Conservation (phyloP, 2,329 filamentous ascomycete species). For the Talaromyces sp. region DNA sequence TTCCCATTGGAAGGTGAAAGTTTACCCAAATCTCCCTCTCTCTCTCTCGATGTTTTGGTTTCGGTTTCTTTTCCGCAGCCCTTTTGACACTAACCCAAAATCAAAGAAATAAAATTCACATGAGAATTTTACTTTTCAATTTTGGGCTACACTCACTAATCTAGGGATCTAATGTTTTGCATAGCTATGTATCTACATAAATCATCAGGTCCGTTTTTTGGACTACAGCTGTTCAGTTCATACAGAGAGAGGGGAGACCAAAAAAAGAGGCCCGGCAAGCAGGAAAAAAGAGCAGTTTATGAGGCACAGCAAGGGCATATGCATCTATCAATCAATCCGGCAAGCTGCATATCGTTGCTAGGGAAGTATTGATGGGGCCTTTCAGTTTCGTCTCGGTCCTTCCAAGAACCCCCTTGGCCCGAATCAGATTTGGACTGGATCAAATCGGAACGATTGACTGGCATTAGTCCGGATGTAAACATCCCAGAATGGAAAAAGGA, state of each 20-base stretch:
- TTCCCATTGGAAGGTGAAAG: neutral
- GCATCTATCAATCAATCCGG: conserved; percentile 1
- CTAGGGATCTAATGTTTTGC: neutral
- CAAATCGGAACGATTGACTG: neutral
- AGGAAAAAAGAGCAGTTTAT: neutral
- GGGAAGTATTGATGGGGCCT: neutral
- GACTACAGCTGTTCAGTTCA: neutral
- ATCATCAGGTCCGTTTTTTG: neutral
- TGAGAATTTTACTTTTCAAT: no score
- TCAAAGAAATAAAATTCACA: no score
- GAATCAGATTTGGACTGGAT: neutral
- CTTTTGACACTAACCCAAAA: neutral
- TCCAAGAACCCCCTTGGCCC: neutral
- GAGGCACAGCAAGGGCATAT: neutral
- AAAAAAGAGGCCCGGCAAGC: neutral
- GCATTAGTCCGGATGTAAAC: conserved; percentile 6
- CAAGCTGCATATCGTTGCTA: no score
- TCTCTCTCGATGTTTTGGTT: neutral
- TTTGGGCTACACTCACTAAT: neutral
- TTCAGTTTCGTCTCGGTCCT: neutral
- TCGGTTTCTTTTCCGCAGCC: neutral
- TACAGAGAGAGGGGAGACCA: neutral
- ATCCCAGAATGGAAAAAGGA: neutral
- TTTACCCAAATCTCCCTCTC: neutral
- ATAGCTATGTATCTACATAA: no score